Base-by-base conservation (phyloP, 1,139 yeast genomes). In the Saccharomyces hybrid region DNA sequence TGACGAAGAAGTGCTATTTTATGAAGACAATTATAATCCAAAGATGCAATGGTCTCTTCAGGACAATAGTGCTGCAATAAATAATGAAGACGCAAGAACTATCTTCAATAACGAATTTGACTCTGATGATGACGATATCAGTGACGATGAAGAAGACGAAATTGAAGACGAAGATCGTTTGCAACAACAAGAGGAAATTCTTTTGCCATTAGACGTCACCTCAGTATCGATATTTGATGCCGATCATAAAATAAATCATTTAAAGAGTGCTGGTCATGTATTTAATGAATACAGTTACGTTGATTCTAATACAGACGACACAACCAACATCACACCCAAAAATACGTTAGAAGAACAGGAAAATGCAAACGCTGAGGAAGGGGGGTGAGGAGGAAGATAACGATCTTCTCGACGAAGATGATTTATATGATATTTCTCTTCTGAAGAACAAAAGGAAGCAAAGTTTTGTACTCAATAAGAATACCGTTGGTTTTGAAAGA, bases 61-160 rank as follows among this genome's bases (percentile, higher is more conserved):
- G 65, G 73, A 55, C 59, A 73, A 55, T 65, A 73, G 51, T 71
- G 56, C 53, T 16, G 56, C 63, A 14, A 57, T 67, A 49, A 63
- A 60, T 51, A 64, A 65, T 48, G 68, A 64, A 48, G 66, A 66
- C 52, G 68, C 71, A 9, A 61, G 63, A 56, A 58, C 74, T 63
- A 78, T 76, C 57, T 78, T 78, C 61, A 82, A 78, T 58, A 77
- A 73, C 32, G 83, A 79, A 58, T 75, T 76, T 49, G 53, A 56
- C 16, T 61, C 59, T 44, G 82, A 68, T 51, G 63, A 56, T 32
- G 61, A 56, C 4, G 60, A 59, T 24, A 63, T 56, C 55, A 62
- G 69, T 59, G 60, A 70, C 60, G 51, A 64, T 53, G 77, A 73
- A 31, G 69, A 77, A 24, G 66, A 68, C 38, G 62, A 67, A 11